A percentile compares a stretch with the other conserved stretches of the same genome.
Conservation (phyloP, 2,329 filamentous ascomycete species). For the Xylaria sp. region DNA sequence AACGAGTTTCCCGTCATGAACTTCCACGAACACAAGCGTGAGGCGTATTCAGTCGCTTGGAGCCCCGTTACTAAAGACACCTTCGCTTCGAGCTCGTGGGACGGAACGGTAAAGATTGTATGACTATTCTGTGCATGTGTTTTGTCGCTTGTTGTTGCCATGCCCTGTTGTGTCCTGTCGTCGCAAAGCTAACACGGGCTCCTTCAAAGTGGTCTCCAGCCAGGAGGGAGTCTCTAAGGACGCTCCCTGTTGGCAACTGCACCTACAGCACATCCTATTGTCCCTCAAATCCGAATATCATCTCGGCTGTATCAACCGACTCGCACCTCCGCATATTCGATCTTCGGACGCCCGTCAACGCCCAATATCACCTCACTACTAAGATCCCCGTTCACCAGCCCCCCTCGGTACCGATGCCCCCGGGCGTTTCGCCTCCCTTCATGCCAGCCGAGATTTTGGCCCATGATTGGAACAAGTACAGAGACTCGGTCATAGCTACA, state of each 20-base stretch:
- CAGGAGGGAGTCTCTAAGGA: conserved; percentile 78
- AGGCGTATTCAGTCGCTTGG: conserved; percentile 94
- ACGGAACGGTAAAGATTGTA: conserved; percentile 91
- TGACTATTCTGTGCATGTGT: conserved; percentile 38
- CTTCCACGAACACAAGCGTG: conserved; percentile 92
- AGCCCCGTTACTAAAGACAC: conserved; percentile 90
- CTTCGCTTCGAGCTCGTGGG: conserved; percentile 94
- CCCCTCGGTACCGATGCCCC: conserved; percentile 58
- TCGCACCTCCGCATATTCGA: conserved; percentile 92
- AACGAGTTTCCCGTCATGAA: conserved; percentile 86
- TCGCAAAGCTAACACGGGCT: conserved; percentile 23
- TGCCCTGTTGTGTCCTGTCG: neutral
- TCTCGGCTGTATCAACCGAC: conserved; percentile 90
- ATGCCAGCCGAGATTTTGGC: conserved; percentile 87
- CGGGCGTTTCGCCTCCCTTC: conserved; percentile 51
- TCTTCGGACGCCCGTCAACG: conserved; percentile 84
- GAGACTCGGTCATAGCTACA: conserved; percentile 83
- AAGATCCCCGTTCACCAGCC: conserved; percentile 85
- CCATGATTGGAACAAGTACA: conserved; percentile 99
- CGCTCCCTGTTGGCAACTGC: conserved; percentile 90
- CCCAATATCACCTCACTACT: conserved; percentile 86
- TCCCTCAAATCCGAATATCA: conserved; percentile 84
- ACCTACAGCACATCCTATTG: conserved; percentile 94
- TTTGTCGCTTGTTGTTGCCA: neutral
- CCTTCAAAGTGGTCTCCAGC: conserved; percentile 82